Conservation (phyloP, 2,329 filamentous ascomycete species). For the Beauveria rudraprayagi region DNA sequence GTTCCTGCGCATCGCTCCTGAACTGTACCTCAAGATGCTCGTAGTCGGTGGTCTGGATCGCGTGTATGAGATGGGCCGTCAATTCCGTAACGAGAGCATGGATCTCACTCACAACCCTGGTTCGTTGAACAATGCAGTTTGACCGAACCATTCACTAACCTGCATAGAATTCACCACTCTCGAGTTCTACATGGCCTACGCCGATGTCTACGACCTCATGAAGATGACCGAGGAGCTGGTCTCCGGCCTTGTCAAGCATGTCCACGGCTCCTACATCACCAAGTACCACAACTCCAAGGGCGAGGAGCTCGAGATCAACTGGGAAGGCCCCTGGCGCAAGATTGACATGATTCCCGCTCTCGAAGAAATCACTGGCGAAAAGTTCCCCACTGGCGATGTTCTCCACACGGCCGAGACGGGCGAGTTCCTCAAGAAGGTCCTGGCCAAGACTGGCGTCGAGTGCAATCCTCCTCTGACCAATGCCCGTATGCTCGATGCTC, state of each 20-base stretch:
- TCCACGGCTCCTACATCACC: conserved; percentile 80
- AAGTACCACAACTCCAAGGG: conserved; percentile 80
- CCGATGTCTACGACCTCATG: conserved; percentile 76
- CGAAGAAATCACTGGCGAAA: conserved; percentile 83
- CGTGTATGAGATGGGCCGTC: conserved; percentile 91
- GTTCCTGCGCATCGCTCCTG: conserved; percentile 89
- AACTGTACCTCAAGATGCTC: conserved; percentile 92
- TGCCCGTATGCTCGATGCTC: conserved; percentile 90
- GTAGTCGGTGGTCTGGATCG: conserved; percentile 90
- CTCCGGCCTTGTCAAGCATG: conserved; percentile 76
- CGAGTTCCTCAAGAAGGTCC: conserved; percentile 73
- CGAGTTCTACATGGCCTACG: conserved; percentile 95
- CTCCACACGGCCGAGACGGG: conserved; percentile 86
- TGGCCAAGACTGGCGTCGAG: conserved; percentile 85
- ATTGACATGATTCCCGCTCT: conserved; percentile 86
- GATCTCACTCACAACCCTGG: conserved; percentile 72
- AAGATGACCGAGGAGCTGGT: conserved; percentile 88
- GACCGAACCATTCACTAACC: conserved; percentile 6
- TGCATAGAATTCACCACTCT: conserved; percentile 83
- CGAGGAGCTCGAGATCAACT: conserved; percentile 86
- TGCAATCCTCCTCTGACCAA: conserved; percentile 89
- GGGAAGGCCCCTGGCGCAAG: conserved; percentile 87
- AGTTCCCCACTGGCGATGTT: conserved; percentile 83
- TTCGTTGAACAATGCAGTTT: conserved; percentile 11
- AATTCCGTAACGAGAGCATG: conserved; percentile 84